Percentiles rank a stretch among this genome's conserved stretches.
These are phyloP conservation scores for Pichia terricola DNA, from an alignment of 1,139 yeast species.

Conservation along the genomic window DNA sequence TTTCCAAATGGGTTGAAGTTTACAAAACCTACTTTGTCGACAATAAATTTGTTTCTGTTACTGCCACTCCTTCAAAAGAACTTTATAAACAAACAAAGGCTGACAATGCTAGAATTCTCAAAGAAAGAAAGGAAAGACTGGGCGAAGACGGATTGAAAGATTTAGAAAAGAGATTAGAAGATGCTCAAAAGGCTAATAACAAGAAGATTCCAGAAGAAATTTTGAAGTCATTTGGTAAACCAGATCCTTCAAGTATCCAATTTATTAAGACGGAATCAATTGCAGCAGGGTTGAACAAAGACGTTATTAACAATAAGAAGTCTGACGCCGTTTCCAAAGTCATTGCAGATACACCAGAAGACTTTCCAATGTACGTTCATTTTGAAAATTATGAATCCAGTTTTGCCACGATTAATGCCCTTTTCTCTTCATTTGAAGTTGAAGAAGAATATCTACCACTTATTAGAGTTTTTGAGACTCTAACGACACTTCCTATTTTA, in stretches of 20 bases:
- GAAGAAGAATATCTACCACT: conserved; percentile 54
- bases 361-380: conserved; percentile 64
- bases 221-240: conserved; percentile 50
- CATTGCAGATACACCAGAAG: conserved; percentile 34
- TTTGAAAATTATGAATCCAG: conserved; percentile 74
- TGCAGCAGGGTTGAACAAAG: conserved; percentile 34
- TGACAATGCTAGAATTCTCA: conserved; percentile 40
- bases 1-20: conserved; percentile 57
- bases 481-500: conserved; percentile 65
- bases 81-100: conserved; percentile 45
- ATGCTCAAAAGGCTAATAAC: conserved; percentile 64
- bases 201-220: conserved; percentile 64
- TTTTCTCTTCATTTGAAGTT: conserved; percentile 56
- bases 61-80: conserved; percentile 65
- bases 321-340: conserved; percentile 26
- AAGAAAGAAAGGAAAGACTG: conserved; percentile 39
- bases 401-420: conserved; percentile 62
- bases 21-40: conserved; percentile 47
- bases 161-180: conserved; percentile 40
- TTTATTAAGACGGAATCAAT: conserved; percentile 66
- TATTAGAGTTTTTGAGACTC: conserved; percentile 52
- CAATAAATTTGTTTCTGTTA: conserved; percentile 61
- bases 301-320: conserved; percentile 10
- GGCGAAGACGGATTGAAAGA: conserved; percentile 55
- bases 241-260: conserved; percentile 66